Conservation (phyloP, 441 rosid species). For the Cnidoscolus chayamansa region DNA sequence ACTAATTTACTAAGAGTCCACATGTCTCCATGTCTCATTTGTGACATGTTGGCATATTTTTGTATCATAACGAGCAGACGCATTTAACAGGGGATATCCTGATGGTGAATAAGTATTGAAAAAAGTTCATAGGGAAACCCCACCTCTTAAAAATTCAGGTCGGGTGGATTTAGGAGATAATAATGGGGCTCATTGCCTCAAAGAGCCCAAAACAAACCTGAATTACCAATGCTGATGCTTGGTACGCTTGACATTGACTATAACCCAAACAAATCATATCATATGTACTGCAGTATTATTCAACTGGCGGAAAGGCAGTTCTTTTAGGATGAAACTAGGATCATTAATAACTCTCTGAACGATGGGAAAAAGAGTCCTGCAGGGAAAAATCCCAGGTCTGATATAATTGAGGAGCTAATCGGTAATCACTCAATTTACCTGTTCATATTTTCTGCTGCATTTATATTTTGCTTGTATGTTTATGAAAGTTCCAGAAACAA, state of each 20-base stretch:
- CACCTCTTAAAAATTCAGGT: no score
- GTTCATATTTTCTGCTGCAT: slow-evolving; percentile 7
- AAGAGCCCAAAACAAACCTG: slow-evolving; percentile 63
- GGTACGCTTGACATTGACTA: slow-evolving; percentile 79
- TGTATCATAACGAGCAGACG: no score
- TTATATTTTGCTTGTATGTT: slow-evolving; percentile 10
- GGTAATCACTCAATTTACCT: slow-evolving; percentile 30
- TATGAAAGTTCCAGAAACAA: slow-evolving; percentile 15
- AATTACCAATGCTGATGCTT: slow-evolving; percentile 68
- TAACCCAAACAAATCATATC: slow-evolving; percentile 60
- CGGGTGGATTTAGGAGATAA: no score
- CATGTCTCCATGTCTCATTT: no score
- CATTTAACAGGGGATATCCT: no score
- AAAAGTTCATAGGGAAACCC: slow-evolving; percentile 40
- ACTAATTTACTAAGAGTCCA: no score
- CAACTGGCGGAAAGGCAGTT: slow-evolving; percentile 41
- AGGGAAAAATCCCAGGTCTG: slow-evolving; percentile 57
- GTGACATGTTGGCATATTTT: no score
- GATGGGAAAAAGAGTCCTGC: no score
- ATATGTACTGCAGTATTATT: slow-evolving; percentile 78
- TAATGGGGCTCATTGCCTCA: slow-evolving; percentile 17
- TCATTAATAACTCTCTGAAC: no score
- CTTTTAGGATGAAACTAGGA: no score
- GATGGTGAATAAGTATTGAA: slow-evolving; percentile 14
- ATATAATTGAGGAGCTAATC: slow-evolving; percentile 46